A percentile compares a stretch with the other conserved stretches of the same genome.
Conservation (phyloP, 169 alveolate genomes). For the Amoebophrya sp. region DNA sequence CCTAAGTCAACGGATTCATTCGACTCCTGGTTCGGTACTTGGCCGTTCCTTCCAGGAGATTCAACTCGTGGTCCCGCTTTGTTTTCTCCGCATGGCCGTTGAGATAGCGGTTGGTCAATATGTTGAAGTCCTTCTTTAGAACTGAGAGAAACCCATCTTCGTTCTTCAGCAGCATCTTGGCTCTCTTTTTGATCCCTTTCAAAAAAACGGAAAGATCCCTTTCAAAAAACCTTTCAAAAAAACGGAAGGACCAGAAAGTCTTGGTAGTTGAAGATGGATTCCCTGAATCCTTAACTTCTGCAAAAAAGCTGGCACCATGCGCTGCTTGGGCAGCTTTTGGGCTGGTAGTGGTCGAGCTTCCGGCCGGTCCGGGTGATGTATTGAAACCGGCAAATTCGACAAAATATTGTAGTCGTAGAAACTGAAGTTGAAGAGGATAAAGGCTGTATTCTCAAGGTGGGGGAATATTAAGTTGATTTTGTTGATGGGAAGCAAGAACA, state of each 20-base stretch:
- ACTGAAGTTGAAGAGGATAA: too few species aligned
- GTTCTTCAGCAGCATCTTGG: too few species aligned
- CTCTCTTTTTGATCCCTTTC: too few species aligned
- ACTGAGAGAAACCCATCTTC: too few species aligned
- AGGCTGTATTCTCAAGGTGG: too few species aligned
- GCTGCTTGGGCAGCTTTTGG: conserved; percentile 14
- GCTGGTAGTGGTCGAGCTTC: neutral
- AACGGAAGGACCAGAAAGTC: too few species aligned
- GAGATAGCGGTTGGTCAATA: neutral
- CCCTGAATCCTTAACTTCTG: too few species aligned
- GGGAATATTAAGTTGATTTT: too few species aligned
- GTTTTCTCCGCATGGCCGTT: neutral
- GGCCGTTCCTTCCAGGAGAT: neutral
- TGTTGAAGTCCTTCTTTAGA: neutral
- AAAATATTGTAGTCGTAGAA: neutral
- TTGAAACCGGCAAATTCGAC: neutral
- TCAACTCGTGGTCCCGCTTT: conserved; percentile 19
- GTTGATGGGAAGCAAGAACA: too few species aligned
- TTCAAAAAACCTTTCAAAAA: too few species aligned
- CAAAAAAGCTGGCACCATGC: neutral
- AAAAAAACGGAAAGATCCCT: too few species aligned
- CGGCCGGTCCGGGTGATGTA: conserved; percentile 18
- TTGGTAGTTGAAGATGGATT: too few species aligned
- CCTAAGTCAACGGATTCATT: neutral
- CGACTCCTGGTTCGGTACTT: conserved; percentile 20